Conservation (phyloP, 2,329 filamentous ascomycete genomes). For the Botryotinia convoluta region DNA sequence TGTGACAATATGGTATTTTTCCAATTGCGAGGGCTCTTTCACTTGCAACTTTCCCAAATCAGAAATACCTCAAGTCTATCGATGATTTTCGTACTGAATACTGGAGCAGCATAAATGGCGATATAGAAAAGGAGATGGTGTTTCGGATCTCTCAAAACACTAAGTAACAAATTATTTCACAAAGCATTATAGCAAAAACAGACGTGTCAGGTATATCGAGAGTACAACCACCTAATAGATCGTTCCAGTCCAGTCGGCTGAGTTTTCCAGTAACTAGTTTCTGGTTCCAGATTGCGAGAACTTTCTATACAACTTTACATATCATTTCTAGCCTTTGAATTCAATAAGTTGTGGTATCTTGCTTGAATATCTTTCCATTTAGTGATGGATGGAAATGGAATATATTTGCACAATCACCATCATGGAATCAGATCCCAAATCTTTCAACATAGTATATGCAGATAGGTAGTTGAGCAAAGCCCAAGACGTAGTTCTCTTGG, state of each 20-base stretch:
- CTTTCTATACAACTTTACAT: neutral
- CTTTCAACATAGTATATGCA: neutral
- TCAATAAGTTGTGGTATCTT: neutral
- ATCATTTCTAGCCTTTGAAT: neutral
- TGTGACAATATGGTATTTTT: neutral
- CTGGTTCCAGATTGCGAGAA: neutral
- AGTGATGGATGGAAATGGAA: neutral
- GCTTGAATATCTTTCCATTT: neutral
- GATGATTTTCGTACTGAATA: neutral
- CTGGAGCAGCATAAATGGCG: neutral
- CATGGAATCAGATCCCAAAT: neutral
- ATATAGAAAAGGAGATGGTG: neutral
- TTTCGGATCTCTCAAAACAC: neutral
- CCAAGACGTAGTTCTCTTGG: neutral
- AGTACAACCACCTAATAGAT: neutral
- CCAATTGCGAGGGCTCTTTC: neutral
- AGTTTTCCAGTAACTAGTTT: neutral
- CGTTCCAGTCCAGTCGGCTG: neutral
- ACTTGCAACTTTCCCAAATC: neutral
- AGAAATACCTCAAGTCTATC: neutral
- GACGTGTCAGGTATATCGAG: neutral
- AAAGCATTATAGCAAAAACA: neutral
- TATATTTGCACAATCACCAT: neutral
- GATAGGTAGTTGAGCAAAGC: neutral
- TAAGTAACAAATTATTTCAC: neutral